A percentile compares a stretch with the other conserved stretches of the same genome.
phyloP scores from a whole-genome alignment of 2,329 filamentous ascomycete species.

The Talaromyces sp. region DNA sequence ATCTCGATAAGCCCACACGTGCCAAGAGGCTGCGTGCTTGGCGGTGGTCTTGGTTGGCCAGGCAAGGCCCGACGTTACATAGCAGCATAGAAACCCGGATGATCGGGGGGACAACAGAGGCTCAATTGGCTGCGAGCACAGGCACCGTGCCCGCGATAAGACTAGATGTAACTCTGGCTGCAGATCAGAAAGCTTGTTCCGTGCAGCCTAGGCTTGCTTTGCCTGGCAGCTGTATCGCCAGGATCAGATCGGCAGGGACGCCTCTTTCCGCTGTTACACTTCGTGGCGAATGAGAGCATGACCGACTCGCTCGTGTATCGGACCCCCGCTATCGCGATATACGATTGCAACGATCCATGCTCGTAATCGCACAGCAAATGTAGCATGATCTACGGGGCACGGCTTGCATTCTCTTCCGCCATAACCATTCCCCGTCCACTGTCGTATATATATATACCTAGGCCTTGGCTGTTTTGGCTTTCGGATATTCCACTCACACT shows the following conservation, averaged over 20 bases:
- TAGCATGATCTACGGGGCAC: neutral
- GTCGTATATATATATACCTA: neutral
- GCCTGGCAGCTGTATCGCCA: neutral
- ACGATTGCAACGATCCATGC: neutral
- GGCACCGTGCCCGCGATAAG: neutral
- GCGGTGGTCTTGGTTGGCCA: neutral
- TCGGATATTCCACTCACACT: neutral
- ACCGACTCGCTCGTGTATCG: neutral
- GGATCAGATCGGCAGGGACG: neutral
- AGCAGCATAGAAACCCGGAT: neutral
- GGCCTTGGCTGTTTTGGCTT: neutral
- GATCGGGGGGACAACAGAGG: neutral
- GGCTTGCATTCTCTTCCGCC: neutral
- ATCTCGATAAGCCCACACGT: neutral
- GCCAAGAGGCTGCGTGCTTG: neutral
- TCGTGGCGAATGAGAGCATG: neutral
- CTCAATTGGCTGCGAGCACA: neutral
- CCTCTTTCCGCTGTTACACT: neutral
- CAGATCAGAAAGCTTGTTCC: slow-evolving; percentile 2
- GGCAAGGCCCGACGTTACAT: neutral
- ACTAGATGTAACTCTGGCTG: neutral
- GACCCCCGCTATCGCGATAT: neutral
- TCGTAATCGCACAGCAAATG: neutral
- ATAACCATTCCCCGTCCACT: neutral
- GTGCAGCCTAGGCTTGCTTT: neutral